A percentile compares a stretch with the other conserved stretches of the same genome.
Conservation (phyloP, 140 eudicot genomes). For the Anethum foeniculum region DNA sequence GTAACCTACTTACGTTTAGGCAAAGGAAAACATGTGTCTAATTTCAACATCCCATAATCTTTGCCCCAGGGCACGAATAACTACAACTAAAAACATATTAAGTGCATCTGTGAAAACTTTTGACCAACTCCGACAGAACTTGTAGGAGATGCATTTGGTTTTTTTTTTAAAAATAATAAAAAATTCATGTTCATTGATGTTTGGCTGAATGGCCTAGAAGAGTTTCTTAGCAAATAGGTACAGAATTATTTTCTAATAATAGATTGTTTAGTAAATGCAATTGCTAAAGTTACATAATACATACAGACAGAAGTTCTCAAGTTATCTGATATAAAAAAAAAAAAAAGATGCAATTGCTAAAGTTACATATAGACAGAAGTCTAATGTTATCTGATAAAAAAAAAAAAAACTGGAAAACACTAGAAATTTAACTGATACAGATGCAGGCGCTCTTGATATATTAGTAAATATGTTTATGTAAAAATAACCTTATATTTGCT, state of each 20-base stretch:
- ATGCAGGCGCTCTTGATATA: background rate
- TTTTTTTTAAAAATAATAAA: background rate
- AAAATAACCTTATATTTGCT: constrained; percentile 1
- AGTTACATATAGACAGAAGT: too few species aligned
- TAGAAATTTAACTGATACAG: background rate
- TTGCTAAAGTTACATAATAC: background rate
- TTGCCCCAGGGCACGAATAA: background rate
- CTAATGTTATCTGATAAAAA: too few species aligned
- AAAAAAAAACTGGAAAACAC: background rate
- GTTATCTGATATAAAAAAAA: background rate
- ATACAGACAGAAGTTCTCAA: background rate
- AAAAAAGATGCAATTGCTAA: too few species aligned
- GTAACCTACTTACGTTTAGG: background rate
- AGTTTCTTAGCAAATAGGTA: background rate
- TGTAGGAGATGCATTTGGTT: background rate
- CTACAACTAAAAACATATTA: background rate
- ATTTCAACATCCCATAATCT: background rate
- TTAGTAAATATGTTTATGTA: background rate
- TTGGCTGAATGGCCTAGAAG: background rate
- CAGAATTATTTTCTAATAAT: background rate
- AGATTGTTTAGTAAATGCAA: too few species aligned
- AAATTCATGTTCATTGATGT: background rate
- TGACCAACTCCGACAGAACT: background rate
- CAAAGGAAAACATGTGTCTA: background rate
- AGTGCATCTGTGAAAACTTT: background rate